A percentile compares a stretch with the other conserved stretches of the same genome.
phyloP scores from a whole-genome alignment of 2,329 filamentous ascomycete species.

The Coniochaeta hoffmannii region DNA sequence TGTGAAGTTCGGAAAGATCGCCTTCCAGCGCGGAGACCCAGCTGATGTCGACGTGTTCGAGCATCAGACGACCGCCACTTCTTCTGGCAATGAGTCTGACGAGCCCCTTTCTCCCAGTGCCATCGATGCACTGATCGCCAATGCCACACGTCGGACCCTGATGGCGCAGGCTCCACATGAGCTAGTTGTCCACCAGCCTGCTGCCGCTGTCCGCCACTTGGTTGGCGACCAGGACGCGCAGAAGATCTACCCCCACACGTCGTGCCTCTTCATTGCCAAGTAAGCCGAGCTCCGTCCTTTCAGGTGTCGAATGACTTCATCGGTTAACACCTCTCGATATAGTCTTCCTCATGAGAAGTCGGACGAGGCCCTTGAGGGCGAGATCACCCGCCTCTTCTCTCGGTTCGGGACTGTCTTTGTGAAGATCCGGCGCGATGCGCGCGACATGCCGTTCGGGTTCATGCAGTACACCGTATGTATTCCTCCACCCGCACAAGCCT shows the following conservation, averaged over 20 bases:
- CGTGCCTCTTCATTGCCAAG: constrained; percentile 62
- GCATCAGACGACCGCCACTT: constrained; percentile 2
- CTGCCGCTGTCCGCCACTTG: neutral
- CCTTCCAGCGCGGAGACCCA: constrained; percentile 7
- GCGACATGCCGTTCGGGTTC: constrained; percentile 57
- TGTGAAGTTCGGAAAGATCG: constrained; percentile 7
- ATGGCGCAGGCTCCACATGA: neutral
- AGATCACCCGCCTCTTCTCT: constrained; percentile 44
- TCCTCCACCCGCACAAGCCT: neutral
- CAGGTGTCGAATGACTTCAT: neutral
- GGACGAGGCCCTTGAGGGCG: constrained; percentile 43
- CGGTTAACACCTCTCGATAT: constrained; percentile 8
- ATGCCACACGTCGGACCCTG: neutral
- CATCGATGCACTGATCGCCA: neutral
- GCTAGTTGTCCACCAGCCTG: neutral
- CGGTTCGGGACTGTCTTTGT: constrained; percentile 50
- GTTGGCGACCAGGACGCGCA: constrained; percentile 39
- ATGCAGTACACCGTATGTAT: constrained; percentile 52
- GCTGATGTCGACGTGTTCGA: constrained; percentile 5
- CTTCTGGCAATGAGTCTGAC: neutral
- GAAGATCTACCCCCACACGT: constrained; percentile 41
- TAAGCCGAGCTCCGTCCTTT: constrained; percentile 29
- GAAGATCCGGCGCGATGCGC: constrained; percentile 53
- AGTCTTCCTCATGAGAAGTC: constrained; percentile 32
- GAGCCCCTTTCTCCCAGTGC: neutral